Conservation (phyloP, 202 grass and related monocot genomes). For the Bolboschoenoplectus hybrid region DNA sequence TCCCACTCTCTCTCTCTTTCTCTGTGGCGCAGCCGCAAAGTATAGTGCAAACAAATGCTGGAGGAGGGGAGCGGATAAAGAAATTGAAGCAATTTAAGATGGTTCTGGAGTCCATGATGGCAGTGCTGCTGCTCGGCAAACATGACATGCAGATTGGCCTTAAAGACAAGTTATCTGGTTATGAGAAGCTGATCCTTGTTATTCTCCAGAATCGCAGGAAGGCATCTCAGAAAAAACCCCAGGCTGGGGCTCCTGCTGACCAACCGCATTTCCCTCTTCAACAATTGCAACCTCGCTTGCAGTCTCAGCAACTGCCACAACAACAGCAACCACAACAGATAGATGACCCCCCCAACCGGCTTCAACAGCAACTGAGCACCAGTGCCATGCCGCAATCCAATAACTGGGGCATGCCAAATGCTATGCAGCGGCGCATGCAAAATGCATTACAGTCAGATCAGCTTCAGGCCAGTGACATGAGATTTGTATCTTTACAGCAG, state of each 20-base stretch:
- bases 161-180: constrained; percentile 61
- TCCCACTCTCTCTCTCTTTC: neutral
- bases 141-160: constrained; percentile 46
- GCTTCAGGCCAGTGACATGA: constrained; percentile 52
- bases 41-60: constrained; percentile 44
- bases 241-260: too few species aligned
- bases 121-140: constrained; percentile 57
- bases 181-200: constrained; percentile 67
- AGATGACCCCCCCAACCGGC: constrained; percentile 66
- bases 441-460: constrained; percentile 59
- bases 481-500: constrained; percentile 73
- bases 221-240: constrained; percentile 45
- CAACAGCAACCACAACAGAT: constrained; percentile 72
- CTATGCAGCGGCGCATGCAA: constrained; percentile 64
- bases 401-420: constrained; percentile 58
- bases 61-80: constrained; percentile 60
- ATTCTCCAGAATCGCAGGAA: constrained; percentile 64
- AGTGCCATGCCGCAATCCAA: constrained; percentile 49
- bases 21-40: constrained; percentile 45
- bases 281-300: constrained; percentile 59
- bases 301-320: constrained; percentile 29
- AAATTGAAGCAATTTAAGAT: constrained; percentile 71
- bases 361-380: constrained; percentile 56
- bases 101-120: constrained; percentile 65
- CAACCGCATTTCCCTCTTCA: neutral